Conservation (phyloP, 306 rosid genomes). For the Abrus precatorius region DNA sequence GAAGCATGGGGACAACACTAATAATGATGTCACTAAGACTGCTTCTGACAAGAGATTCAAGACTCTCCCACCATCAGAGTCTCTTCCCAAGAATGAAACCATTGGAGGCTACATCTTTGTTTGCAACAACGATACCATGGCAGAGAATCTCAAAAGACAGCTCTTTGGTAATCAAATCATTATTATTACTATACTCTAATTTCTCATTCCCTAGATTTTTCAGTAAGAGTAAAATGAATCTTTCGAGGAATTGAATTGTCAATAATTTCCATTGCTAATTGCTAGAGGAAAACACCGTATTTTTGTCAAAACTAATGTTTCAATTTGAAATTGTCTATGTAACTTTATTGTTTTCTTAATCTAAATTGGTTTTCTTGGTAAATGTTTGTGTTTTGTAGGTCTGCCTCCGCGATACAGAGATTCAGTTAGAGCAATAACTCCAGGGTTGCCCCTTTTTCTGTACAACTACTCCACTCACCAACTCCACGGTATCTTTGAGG, state of each 20-base stretch:
- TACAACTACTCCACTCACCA: conserved; percentile 98
- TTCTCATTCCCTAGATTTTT: neutral
- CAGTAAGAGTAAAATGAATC: neutral
- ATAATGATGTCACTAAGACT: conserved; percentile 51
- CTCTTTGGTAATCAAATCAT: conserved; percentile 66
- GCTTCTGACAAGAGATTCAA: conserved; percentile 76
- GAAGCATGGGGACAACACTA: conserved; percentile 61
- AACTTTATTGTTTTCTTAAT: neutral
- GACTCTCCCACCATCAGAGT: conserved; percentile 85
- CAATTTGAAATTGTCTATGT: neutral
- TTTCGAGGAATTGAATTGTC: neutral
- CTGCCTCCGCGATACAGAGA: conserved; percentile 94
- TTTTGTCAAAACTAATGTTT: neutral
- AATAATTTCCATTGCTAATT: conserved; percentile 1
- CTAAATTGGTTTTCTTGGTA: conserved; percentile 12
- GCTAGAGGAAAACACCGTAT: neutral
- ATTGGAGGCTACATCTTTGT: conserved; percentile 93
- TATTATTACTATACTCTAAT: neutral
- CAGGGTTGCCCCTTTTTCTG: conserved; percentile 93
- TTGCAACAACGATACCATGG: conserved; percentile 98
- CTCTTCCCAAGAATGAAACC: conserved; percentile 79
- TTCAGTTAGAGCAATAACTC: conserved; percentile 90
- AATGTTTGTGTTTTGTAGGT: conserved; percentile 56
- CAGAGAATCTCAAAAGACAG: conserved; percentile 85
- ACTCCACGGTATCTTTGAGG: conserved; percentile 99